These are phyloP conservation scores for Cylindricascospora bacillispora DNA, from an alignment of 1,139 yeast genomes.

Conservation along the genomic window DNA sequence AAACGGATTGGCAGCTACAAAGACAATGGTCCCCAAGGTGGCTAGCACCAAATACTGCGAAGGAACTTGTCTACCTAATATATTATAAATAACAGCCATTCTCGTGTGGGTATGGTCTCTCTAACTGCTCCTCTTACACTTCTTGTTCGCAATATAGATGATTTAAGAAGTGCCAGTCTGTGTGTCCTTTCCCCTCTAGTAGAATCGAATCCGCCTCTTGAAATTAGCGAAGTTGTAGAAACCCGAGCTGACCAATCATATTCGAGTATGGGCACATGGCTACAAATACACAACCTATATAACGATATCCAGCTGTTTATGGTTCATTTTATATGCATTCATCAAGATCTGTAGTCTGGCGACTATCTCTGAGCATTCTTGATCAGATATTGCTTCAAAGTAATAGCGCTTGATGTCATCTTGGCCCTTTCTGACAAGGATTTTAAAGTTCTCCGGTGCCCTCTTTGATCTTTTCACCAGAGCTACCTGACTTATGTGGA, in stretches of 20 bases:
- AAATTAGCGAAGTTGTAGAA: no score
- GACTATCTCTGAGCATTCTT: constrained; percentile 66
- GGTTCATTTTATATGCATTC: constrained; percentile 37
- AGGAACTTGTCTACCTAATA: constrained; percentile 64
- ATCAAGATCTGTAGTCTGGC: constrained; percentile 44
- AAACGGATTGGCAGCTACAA: constrained; percentile 67
- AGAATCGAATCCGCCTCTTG: no score
- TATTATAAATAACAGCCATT: constrained; percentile 75
- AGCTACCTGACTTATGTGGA: constrained; percentile 70
- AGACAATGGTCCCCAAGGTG: constrained; percentile 50
- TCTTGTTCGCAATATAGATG: no score
- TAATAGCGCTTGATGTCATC: constrained; percentile 68
- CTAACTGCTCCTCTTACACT: no score
- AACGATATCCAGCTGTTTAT: no score
- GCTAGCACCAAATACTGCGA: constrained; percentile 63
- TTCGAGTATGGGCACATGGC: constrained; percentile 1
- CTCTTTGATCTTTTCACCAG: constrained; percentile 69
- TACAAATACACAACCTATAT: no score
- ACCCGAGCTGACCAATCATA: constrained; percentile 3
- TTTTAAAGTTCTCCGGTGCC: constrained; percentile 68
- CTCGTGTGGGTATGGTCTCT: constrained; percentile 6
- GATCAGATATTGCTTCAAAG: constrained; percentile 56
- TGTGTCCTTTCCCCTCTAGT: no score
- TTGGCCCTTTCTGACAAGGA: constrained; percentile 54
- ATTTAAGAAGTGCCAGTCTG: no score